These are phyloP conservation scores for Zygnema circumcarinatum DNA, from an alignment of 139 green algal genomes.

Conservation along the genomic window DNA sequence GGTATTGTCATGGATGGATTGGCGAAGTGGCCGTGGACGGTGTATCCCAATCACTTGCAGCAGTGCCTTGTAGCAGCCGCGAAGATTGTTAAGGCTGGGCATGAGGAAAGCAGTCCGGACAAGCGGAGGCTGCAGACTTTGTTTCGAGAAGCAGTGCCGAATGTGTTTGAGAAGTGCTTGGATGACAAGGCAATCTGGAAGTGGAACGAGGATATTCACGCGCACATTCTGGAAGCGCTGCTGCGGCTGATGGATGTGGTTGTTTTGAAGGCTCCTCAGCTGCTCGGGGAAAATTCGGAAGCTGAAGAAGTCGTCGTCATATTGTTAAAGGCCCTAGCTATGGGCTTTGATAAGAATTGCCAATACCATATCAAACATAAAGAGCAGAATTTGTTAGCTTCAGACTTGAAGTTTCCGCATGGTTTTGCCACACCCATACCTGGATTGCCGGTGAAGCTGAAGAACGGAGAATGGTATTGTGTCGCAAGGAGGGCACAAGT, in stretches of 20 bases:
- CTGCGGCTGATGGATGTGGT: conserved; percentile 43
- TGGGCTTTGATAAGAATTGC: conserved; percentile 41
- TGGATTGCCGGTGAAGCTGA: neutral
- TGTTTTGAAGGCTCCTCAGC: conserved; percentile 38
- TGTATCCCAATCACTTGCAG: conserved; percentile 53
- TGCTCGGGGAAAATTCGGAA: conserved; percentile 19
- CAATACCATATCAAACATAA: conserved; percentile 57
- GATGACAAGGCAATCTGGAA: conserved; percentile 51
- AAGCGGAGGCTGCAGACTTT: conserved; percentile 31
- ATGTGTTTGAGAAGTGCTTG: conserved; percentile 66
- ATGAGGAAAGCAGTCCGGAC: neutral
- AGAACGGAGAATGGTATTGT: conserved; percentile 19
- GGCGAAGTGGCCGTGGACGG: conserved; percentile 59
- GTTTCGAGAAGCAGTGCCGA: conserved; percentile 52
- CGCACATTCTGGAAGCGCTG: conserved; percentile 54
- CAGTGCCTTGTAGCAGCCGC: conserved; percentile 42
- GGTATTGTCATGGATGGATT: conserved; percentile 57
- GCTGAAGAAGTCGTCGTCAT: conserved; percentile 17
- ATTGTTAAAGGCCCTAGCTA: conserved; percentile 19
- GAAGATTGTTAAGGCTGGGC: conserved; percentile 24
- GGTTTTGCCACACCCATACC: conserved; percentile 11
- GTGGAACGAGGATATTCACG: conserved; percentile 55
- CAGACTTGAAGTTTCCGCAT: neutral
- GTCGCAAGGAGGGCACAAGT: conserved; percentile 17
- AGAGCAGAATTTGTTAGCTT: conserved; percentile 13